Evolutionary conservation across 2,329 filamentous ascomycete species (phyloP).

Genomic region (Aquanectria penicillioides): DNA sequence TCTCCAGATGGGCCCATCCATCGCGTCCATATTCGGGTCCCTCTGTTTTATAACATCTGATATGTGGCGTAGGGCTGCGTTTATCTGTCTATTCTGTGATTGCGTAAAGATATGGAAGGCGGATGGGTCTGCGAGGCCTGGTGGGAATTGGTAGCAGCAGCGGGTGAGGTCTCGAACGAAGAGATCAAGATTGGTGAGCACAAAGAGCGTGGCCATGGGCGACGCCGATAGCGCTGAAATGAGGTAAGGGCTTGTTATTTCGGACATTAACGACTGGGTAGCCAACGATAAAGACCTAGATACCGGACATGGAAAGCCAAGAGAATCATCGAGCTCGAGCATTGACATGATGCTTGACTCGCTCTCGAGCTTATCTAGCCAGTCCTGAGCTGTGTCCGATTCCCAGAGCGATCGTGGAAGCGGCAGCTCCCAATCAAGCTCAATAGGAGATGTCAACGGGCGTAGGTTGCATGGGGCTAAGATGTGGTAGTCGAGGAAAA

Average conservation of each 20-base stretch:
- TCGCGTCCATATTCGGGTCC: not conserved
- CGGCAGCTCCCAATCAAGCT: slow-evolving; percentile 48
- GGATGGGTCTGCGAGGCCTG: slow-evolving; percentile 42
- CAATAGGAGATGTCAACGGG: slow-evolving; percentile 42
- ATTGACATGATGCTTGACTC: slow-evolving; percentile 26
- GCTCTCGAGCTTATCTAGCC: slow-evolving; percentile 37
- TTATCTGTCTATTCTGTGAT: slow-evolving; percentile 42
- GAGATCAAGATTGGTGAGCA: slow-evolving; percentile 41
- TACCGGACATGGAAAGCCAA: slow-evolving; percentile 31
- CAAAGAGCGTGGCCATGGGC: slow-evolving; percentile 40
- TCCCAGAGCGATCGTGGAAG: slow-evolving; percentile 43
- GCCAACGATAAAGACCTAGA: slow-evolving; percentile 42
- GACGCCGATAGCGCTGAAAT: slow-evolving; percentile 37
- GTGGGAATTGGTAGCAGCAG: slow-evolving; percentile 47
- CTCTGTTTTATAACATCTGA: slow-evolving; percentile 26
- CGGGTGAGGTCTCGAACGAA: slow-evolving; percentile 47
- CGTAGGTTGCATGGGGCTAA: slow-evolving; percentile 44
- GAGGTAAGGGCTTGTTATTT: slow-evolving; percentile 38
- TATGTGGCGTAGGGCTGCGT: slow-evolving; percentile 38
- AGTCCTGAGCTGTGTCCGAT: slow-evolving; percentile 39
- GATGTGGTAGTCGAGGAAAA: slow-evolving; percentile 44
- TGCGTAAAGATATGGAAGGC: slow-evolving; percentile 48
- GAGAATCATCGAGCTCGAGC: slow-evolving; percentile 19
- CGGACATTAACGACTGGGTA: slow-evolving; percentile 45
- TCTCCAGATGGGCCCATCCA: slow-evolving; percentile 40